phyloP scores from a whole-genome alignment of 2,329 filamentous ascomycete genomes.

The Aspergillus viridinutans region DNA sequence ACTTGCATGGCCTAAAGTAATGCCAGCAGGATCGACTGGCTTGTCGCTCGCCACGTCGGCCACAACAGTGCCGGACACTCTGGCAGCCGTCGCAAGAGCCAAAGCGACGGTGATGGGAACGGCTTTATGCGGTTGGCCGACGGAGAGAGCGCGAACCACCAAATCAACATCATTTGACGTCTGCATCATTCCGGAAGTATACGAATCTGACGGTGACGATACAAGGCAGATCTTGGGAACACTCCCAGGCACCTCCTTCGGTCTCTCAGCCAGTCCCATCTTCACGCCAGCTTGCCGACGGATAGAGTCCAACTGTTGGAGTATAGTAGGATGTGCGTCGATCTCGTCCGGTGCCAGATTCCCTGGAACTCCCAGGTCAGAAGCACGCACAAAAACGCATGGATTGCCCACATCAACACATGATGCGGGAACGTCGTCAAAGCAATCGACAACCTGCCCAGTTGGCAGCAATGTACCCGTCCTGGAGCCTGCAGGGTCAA shows the following conservation, averaged over 20 bases:
- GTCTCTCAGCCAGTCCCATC: constrained; percentile 56
- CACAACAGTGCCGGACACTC: constrained; percentile 40
- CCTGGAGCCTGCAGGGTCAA: constrained; percentile 59
- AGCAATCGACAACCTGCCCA: constrained; percentile 49
- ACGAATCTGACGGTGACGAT: constrained; percentile 25
- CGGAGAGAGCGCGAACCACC: constrained; percentile 50
- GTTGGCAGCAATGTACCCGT: constrained; percentile 61
- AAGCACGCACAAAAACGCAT: constrained; percentile 57
- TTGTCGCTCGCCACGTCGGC: constrained; percentile 26
- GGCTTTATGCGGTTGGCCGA: constrained; percentile 55
- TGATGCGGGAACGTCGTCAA: constrained; percentile 51
- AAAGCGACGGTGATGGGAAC: constrained; percentile 55
- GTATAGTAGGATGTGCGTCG: constrained; percentile 43
- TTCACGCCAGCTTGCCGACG: constrained; percentile 53
- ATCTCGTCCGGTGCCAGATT: constrained; percentile 53
- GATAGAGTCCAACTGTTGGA: constrained; percentile 52
- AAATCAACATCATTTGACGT: constrained; percentile 38
- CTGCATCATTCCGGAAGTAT: constrained; percentile 1
- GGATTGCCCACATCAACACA: constrained; percentile 64
- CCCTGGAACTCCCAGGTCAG: constrained; percentile 43
- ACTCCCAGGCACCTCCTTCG: constrained; percentile 47
- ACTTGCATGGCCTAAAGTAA: constrained; percentile 45
- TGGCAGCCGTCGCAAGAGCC: constrained; percentile 47
- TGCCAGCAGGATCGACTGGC: constrained; percentile 30
- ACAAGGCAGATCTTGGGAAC: constrained; percentile 62